A percentile compares a stretch with the other conserved stretches of the same genome.
Conservation (phyloP, 495 filamentous ascomycete species). For the Chlorociboria aeruginascens region DNA sequence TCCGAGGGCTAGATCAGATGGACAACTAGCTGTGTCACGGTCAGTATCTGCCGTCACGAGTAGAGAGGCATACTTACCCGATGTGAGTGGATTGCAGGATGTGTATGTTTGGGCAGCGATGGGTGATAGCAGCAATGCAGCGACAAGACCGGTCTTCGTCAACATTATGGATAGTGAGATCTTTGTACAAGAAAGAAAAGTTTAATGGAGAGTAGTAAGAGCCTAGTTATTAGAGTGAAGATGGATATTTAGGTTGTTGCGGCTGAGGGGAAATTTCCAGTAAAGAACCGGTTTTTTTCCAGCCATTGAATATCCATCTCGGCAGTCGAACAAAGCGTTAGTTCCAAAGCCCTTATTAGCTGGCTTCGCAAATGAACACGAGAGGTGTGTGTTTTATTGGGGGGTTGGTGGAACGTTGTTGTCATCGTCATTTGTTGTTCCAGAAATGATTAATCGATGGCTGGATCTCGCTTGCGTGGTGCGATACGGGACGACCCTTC, state of each 20-base stretch:
- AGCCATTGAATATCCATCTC: conserved; percentile 8
- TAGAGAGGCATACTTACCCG: conserved; percentile 33
- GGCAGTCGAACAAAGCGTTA: background rate
- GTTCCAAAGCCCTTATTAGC: too few relatives aligned
- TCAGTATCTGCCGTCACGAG: background rate
- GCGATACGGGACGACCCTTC: background rate
- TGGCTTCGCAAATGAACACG: background rate
- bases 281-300: conserved; percentile 7
- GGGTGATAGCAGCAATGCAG: conserved; percentile 5
- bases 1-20: conserved; percentile 71
- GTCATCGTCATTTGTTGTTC: background rate
- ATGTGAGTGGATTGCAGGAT: conserved; percentile 56
- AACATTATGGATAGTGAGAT: background rate
- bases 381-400: background rate
- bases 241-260: background rate
- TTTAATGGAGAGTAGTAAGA: background rate
- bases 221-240: background rate
- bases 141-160: conserved; percentile 1
- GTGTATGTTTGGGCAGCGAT: conserved; percentile 56
- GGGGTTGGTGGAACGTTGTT: conserved; percentile 9
- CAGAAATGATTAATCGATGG: background rate
- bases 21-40: conserved; percentile 37
- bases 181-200: conserved; percentile 6
- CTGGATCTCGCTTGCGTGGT: background rate
- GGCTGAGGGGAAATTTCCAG: background rate